A percentile compares a stretch with the other conserved stretches of the same genome.
phyloP scores from a whole-genome alignment of 2,329 filamentous ascomycete species.

The Pseudogymnoascus sp. region DNA sequence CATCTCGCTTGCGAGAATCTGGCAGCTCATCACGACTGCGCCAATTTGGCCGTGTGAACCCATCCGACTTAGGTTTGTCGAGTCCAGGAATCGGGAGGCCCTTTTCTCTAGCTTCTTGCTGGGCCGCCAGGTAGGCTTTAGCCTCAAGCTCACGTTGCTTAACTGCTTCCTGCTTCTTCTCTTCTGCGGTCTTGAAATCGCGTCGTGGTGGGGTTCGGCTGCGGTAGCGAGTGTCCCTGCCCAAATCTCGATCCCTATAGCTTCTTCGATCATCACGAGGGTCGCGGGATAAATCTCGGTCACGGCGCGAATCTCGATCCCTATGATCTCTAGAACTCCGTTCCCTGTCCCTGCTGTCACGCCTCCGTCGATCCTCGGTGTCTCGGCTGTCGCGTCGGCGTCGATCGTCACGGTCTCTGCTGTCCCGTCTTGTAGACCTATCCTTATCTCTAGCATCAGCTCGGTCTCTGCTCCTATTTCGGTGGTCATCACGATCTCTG shows the following conservation, averaged over 20 bases:
- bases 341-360: constrained; percentile 17
- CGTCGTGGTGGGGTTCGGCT: constrained; percentile 9
- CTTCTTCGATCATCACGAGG: neutral
- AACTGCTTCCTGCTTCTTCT: constrained; percentile 51
- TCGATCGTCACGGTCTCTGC: constrained; percentile 21
- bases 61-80: neutral
- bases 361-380: constrained; percentile 26
- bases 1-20: constrained; percentile 4
- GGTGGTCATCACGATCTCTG: constrained; percentile 10
- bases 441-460: constrained; percentile 17
- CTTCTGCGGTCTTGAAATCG: constrained; percentile 15
- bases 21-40: constrained; percentile 1
- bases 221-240: neutral
- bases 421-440: constrained; percentile 14
- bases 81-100: constrained; percentile 35
- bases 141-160: constrained; percentile 55
- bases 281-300: constrained; percentile 4
- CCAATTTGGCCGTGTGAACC: neutral
- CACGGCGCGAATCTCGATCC: constrained; percentile 7
- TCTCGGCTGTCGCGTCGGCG: constrained; percentile 20
- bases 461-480: neutral
- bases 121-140: constrained; percentile 54
- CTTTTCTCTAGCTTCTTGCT: constrained; percentile 52
- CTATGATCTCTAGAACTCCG: constrained; percentile 1
- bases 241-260: neutral